Evolutionary conservation across 192 early-diverging fungal species (phyloP).

Genomic region (Umbelopsis isabellina): DNA sequence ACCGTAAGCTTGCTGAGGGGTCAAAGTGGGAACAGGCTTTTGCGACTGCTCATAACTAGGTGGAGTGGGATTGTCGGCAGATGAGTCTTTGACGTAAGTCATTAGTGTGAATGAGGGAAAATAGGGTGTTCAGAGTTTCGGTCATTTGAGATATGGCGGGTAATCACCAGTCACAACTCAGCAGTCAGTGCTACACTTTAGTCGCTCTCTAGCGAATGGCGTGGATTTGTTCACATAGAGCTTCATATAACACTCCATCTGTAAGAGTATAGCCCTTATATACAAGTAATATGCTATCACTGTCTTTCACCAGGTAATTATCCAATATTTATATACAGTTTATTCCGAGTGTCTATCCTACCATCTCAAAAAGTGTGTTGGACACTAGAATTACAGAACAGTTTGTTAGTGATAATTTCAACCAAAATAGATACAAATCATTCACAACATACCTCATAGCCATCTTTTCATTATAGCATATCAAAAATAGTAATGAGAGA

Average conservation of each 20-base stretch:
- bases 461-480: constrained; percentile 26
- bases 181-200: too few species aligned
- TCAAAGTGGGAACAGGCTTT: background rate
- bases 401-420: background rate
- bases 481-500: background rate
- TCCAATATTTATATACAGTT: background rate
- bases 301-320: background rate
- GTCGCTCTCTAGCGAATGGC: too few species aligned
- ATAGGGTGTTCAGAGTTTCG: too few species aligned
- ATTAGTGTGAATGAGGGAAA: background rate
- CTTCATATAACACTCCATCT: too few species aligned
- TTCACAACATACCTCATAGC: constrained; percentile 61
- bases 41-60: background rate
- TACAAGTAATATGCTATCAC: too few species aligned
- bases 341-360: constrained; percentile 19
- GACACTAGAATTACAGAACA: constrained; percentile 35
- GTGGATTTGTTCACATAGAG: too few species aligned
- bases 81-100: background rate
- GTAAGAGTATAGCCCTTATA: too few species aligned
- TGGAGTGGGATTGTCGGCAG: background rate
- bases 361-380: constrained; percentile 50
- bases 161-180: background rate
- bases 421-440: background rate
- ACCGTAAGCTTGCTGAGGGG: background rate
- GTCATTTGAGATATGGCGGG: background rate